Percentiles rank a stretch among this genome's conserved stretches.
Conservation (phyloP, 441 rosid species). For the Kokia cookei region DNA sequence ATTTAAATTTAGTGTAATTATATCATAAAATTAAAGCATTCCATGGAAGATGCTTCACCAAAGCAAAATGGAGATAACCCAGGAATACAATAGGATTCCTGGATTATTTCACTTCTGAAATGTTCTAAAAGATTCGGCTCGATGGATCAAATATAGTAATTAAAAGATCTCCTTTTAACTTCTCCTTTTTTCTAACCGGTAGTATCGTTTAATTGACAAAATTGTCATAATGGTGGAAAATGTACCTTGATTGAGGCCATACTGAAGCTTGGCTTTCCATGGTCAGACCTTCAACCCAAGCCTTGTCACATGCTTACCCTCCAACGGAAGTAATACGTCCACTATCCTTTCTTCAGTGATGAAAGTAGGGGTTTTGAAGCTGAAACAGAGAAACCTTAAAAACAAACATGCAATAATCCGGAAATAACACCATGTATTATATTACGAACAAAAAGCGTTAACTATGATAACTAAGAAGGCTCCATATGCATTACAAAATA, state of each 20-base stretch:
- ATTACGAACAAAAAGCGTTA: not conserved
- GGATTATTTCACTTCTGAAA: too few relatives aligned
- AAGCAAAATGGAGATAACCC: too few relatives aligned
- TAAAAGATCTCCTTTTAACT: too few relatives aligned
- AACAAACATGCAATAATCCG: not conserved
- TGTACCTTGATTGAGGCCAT: conserved; percentile 9
- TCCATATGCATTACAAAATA: conserved; percentile 11
- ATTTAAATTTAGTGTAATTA: too few relatives aligned
- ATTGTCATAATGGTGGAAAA: not conserved
- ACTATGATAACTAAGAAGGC: conserved; percentile 8
- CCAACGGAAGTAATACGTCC: not conserved
- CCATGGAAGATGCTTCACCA: too few relatives aligned
- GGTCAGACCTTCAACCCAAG: not conserved
- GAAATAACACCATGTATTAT: not conserved
- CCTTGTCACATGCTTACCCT: not conserved
- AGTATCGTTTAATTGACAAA: too few relatives aligned
- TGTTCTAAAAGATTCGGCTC: too few relatives aligned
- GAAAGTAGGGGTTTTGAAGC: not conserved
- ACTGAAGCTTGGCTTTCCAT: not conserved
- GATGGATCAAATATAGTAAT: too few relatives aligned
- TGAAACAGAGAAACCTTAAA: not conserved
- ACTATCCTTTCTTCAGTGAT: not conserved
- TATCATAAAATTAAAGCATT: too few relatives aligned
- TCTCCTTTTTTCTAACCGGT: too few relatives aligned
- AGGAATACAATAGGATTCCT: too few relatives aligned